phyloP scores from a whole-genome alignment of 192 early-diverging fungal genomes.

The Mortierella antarctica region DNA sequence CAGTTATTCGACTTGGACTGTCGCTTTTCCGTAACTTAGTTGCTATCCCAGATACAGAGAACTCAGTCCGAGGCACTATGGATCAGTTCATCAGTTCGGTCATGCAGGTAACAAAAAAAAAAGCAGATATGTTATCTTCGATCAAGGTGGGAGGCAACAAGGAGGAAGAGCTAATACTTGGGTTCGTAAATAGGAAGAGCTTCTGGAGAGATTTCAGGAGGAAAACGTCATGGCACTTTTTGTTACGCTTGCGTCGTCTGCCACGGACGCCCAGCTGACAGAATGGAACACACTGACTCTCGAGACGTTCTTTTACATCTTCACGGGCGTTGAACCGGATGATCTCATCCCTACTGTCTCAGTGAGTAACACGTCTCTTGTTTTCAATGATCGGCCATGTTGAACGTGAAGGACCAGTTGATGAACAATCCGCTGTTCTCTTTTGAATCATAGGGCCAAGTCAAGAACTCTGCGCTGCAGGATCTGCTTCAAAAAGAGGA shows the following conservation, averaged over 20 bases:
- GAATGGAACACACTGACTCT: slow-evolving; percentile 73
- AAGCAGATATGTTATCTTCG: background rate
- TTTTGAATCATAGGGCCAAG: slow-evolving; percentile 11
- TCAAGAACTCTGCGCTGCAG: slow-evolving; percentile 27
- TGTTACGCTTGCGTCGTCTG: slow-evolving; percentile 75
- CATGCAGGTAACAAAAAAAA: slow-evolving; percentile 66
- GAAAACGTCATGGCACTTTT: slow-evolving; percentile 74
- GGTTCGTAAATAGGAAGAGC: slow-evolving; percentile 55
- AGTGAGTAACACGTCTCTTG: slow-evolving; percentile 1
- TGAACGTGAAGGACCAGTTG: background rate
- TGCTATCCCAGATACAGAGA: slow-evolving; percentile 79
- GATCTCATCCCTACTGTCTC: slow-evolving; percentile 40
- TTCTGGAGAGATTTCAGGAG: slow-evolving; percentile 66
- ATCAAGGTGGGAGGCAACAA: background rate
- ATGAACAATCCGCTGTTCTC: background rate
- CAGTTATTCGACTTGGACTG: slow-evolving; percentile 73
- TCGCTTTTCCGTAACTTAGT: slow-evolving; percentile 84
- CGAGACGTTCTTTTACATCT: slow-evolving; percentile 73
- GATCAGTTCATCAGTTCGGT: slow-evolving; percentile 66
- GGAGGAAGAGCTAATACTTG: slow-evolving; percentile 12
- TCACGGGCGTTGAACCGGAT: slow-evolving; percentile 62
- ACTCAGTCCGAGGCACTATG: slow-evolving; percentile 62
- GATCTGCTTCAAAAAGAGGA: slow-evolving; percentile 42
- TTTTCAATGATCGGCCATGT: background rate
- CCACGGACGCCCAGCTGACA: slow-evolving; percentile 64